Base-by-base conservation (phyloP, 1,139 yeast species). In the Suhomyces terraborum region DNA sequence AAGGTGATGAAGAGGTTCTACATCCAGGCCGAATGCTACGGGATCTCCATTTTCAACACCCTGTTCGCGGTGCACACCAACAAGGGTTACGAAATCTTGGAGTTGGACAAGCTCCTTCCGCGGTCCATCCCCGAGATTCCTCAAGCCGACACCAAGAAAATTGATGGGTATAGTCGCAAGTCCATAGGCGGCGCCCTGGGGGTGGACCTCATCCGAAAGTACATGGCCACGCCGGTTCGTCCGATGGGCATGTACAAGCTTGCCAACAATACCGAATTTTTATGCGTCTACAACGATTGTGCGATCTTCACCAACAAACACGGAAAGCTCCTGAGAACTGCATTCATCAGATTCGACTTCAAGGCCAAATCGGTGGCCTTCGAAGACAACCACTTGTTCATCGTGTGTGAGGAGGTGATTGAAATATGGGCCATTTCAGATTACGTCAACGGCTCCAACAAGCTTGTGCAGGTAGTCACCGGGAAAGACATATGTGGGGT, bases 211-310 rank as follows among this genome's bases (percentile, higher is more conserved):
- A 69, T 73, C 50, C 50, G 66, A 50, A 63, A 64, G 53, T 41
- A 58, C 10, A 51, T 70, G 6, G 62, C 73, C 24, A 61, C 75
- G 7, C 64, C 58, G 54, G 54, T 64, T 45, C 64, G 73, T 48
- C 85, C 95, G 33, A 58, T 82, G 64, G 80, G 84, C 32, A 71
- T 86, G 79, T 80, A 77, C 62, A 74, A 82, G 54, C 69, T 81
- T 39, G 60, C 73, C 16, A 79, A 79, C 32, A 72, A 76, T 40
- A 60, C 68, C 29, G 64, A 59, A 44, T 79, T 82, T 42, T 59
- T 88, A 6, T 63, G 87, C 38, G 85, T 86, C 28, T 88, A 86
- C 62, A 84, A 78, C 45, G 83, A 83, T 43, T 81, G 84, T 56
- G 93, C 88, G 2, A 67, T 88, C 3, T 83, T 82, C 49, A 75